phyloP scores from a whole-genome alignment of 1,284 basidiomycete genomes.

The Tylopilus sp. region DNA sequence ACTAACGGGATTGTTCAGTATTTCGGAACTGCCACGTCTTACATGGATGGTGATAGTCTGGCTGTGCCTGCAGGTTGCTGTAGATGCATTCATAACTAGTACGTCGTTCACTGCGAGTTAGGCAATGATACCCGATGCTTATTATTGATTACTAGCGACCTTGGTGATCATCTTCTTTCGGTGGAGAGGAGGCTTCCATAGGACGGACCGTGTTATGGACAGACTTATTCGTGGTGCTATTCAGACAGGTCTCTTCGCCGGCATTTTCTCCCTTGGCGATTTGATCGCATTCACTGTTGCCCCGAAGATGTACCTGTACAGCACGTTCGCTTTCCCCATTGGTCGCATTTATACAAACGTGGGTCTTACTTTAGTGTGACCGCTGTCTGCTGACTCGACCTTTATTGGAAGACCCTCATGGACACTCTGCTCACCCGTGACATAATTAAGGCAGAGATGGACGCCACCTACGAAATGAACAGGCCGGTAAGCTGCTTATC shows the following conservation, averaged over 20 bases:
- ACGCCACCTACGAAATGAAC: conserved; percentile 2
- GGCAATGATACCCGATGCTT: not conserved
- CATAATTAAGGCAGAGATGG: conserved; percentile 16
- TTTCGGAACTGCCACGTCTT: conserved; percentile 33
- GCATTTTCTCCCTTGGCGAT: conserved; percentile 56
- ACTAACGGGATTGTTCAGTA: conserved; percentile 31
- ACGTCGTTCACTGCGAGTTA: conserved; percentile 1
- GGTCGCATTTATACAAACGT: conserved; percentile 48
- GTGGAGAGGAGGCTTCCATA: conserved; percentile 56
- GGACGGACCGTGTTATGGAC: conserved; percentile 57
- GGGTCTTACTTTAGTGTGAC: conserved; percentile 9
- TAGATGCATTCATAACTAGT: conserved; percentile 55
- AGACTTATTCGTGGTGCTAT: conserved; percentile 58
- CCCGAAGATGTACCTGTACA: conserved; percentile 39
- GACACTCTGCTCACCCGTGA: conserved; percentile 27
- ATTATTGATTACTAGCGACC: conserved; percentile 26
- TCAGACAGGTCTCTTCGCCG: conserved; percentile 58
- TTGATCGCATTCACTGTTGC: conserved; percentile 51
- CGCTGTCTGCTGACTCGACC: not conserved
- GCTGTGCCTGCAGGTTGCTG: conserved; percentile 52
- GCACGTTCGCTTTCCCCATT: conserved; percentile 44
- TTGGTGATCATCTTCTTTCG: conserved; percentile 49
- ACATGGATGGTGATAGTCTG: conserved; percentile 47
- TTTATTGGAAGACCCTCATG: conserved; percentile 20
- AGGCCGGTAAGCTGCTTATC: not conserved